Conservation (phyloP, 768 basidiomycete species). For the Boletus vermiculosoides region DNA sequence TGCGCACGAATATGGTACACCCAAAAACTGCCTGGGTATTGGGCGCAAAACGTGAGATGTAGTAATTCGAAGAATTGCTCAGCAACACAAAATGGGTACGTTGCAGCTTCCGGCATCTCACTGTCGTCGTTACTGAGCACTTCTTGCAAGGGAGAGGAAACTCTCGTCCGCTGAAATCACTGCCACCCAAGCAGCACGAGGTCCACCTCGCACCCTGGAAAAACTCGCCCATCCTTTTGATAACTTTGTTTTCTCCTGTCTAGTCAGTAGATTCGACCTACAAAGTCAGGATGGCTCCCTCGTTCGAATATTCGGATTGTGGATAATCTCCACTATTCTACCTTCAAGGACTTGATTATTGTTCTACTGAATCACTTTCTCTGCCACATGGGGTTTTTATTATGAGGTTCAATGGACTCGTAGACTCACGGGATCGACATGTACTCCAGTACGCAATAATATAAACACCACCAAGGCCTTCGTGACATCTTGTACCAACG, state of each 20-base stretch:
- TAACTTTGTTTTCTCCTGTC: not conserved
- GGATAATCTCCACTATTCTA: not conserved
- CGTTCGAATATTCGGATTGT: not conserved
- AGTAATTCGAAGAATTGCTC: conserved; percentile 31
- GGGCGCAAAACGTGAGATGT: conserved; percentile 15
- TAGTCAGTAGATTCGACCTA: not conserved
- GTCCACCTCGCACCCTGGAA: not conserved
- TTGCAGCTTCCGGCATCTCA: not conserved
- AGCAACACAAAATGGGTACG: conserved; percentile 29
- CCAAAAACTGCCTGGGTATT: conserved; percentile 7
- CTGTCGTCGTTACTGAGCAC: not conserved
- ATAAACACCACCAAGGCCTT: too few relatives aligned
- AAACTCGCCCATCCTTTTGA: not conserved
- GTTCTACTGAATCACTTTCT: not conserved
- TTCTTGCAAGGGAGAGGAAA: conserved; percentile 19
- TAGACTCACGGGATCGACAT: not conserved
- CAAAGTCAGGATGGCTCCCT: too few relatives aligned
- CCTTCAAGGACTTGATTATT: not conserved
- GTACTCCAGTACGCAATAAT: not conserved
- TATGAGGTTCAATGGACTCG: not conserved
- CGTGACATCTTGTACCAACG: not conserved
- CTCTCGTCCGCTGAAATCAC: conserved; percentile 17
- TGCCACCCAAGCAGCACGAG: not conserved
- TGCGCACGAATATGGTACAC: conserved; percentile 36
- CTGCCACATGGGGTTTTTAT: not conserved